Evolutionary conservation across 495 filamentous ascomycete genomes (phyloP).

Genomic region (Hypoxylon cercidicola): DNA sequence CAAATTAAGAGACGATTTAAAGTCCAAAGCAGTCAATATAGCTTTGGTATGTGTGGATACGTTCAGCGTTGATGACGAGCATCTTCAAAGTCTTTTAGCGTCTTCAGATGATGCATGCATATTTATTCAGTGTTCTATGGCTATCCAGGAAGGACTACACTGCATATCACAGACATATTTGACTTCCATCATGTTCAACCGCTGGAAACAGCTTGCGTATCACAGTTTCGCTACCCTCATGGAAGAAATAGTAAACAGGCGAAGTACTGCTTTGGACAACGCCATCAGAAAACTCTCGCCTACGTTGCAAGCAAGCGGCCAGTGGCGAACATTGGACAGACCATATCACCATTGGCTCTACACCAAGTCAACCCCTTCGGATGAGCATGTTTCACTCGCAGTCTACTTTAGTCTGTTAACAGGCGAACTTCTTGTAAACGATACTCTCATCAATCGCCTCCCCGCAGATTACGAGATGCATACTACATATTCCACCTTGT

Average conservation of each 20-base stretch:
- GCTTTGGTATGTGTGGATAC: conserved; percentile 53
- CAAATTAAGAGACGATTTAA: conserved; percentile 35
- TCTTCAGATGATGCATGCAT: conserved; percentile 39
- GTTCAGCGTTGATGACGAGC: conserved; percentile 48
- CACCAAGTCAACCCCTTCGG: conserved; percentile 14
- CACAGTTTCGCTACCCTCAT: conserved; percentile 42
- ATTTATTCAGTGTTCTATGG: conserved; percentile 53
- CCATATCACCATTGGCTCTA: conserved; percentile 36
- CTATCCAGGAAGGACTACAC: conserved; percentile 48
- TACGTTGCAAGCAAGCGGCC: conserved; percentile 41
- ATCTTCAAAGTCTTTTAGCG: conserved; percentile 43
- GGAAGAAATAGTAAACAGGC: conserved; percentile 47
- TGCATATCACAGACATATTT: conserved; percentile 22
- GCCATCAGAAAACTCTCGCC: conserved; percentile 54
- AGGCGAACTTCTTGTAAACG: conserved; percentile 67
- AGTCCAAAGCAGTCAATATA: conserved; percentile 45
- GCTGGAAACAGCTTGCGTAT: conserved; percentile 46
- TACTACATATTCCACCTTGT: conserved; percentile 45
- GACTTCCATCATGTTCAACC: conserved; percentile 38
- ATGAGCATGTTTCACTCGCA: conserved; percentile 3
- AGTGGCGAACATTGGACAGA: conserved; percentile 35
- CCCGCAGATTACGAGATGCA: conserved; percentile 59
- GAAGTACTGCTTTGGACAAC: conserved; percentile 44
- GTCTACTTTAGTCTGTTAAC: conserved; percentile 66
- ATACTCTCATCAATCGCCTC: conserved; percentile 60